Conservation (phyloP, 108 stramenopile species). For the Pseudonitzschia delicatissima region DNA sequence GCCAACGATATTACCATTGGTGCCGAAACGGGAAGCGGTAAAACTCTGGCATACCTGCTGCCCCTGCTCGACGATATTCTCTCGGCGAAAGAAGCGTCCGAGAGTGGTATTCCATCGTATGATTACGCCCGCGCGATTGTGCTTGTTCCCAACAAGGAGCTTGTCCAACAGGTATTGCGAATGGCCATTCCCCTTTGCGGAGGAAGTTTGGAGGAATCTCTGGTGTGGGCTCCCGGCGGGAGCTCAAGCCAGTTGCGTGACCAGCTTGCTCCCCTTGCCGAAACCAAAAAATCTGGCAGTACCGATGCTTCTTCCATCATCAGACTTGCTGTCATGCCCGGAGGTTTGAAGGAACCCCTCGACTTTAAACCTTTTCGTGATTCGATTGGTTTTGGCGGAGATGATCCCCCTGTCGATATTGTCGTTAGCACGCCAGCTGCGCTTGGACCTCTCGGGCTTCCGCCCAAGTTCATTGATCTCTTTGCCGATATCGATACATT, state of each 20-base stretch:
- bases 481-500: conserved; percentile 84
- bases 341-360: conserved; percentile 61
- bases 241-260: conserved; percentile 5
- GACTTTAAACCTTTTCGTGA: conserved; percentile 82
- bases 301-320: conserved; percentile 50
- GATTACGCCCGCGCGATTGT: conserved; percentile 78
- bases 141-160: conserved; percentile 88
- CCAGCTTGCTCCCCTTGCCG: not conserved
- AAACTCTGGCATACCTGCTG: conserved; percentile 94
- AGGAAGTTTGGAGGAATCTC: conserved; percentile 15
- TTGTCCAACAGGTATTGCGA: conserved; percentile 81
- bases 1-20: conserved; percentile 77
- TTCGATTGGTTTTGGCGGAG: conserved; percentile 37
- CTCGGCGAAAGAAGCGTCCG: conserved; percentile 37
- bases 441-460: conserved; percentile 84
- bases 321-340: conserved; percentile 80
- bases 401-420: conserved; percentile 79
- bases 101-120: conserved; percentile 41
- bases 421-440: conserved; percentile 93
- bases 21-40: conserved; percentile 94
- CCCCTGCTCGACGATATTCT: conserved; percentile 83
- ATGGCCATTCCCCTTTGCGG: conserved; percentile 78
- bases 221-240: conserved; percentile 36
- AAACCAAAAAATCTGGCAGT: conserved; percentile 4
- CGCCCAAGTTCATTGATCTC: conserved; percentile 83